phyloP scores from a whole-genome alignment of 257 asterid genomes.

The Solanum boliviense region DNA sequence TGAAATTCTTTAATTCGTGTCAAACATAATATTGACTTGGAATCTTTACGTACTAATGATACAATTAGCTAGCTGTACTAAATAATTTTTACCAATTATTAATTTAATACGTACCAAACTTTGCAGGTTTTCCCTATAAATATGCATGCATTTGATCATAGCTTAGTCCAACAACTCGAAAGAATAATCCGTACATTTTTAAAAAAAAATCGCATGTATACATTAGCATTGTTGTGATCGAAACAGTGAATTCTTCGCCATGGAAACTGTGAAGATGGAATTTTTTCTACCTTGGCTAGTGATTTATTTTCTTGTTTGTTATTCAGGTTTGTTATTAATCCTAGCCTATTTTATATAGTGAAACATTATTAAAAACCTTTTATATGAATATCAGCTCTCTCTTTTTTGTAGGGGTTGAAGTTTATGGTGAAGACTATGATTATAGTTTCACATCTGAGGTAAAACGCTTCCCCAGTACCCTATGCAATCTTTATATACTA shows the following conservation, averaged over 20 bases:
- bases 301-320: neutral
- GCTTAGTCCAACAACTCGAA: neutral
- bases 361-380: too few species aligned
- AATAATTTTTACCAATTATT: neutral
- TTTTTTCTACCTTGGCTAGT: neutral
- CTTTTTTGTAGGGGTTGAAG: slow-evolving; percentile 16
- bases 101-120: neutral
- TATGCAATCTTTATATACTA: neutral
- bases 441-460: slow-evolving; percentile 39
- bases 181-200: neutral
- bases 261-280: neutral
- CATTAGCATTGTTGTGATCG: neutral
- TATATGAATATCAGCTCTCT: neutral
- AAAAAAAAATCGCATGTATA: neutral
- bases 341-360: neutral
- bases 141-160: neutral
- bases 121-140: neutral
- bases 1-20: neutral
- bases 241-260: neutral
- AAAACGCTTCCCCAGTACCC: neutral
- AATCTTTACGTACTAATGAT: neutral
- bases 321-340: neutral
- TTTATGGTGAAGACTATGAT: slow-evolving; percentile 34
- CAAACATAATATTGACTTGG: neutral
- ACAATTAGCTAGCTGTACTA: neutral